These are phyloP conservation scores for Dentipellis sp. DNA, from an alignment of 768 basidiomycete species.

Conservation along the genomic window DNA sequence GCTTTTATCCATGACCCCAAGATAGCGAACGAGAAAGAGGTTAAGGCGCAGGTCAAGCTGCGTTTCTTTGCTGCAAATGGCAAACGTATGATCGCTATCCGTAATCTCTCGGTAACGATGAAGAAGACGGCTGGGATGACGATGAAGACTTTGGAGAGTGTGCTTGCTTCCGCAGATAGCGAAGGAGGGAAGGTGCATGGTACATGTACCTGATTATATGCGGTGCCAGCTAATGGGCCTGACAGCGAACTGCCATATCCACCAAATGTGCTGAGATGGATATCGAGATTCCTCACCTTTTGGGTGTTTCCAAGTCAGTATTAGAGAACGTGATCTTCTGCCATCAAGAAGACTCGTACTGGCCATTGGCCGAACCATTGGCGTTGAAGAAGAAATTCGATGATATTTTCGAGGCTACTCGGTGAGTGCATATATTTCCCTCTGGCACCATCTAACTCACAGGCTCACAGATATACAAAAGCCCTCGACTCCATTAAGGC, in stretches of 20 bases:
- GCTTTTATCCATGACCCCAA: slow-evolving; percentile 98
- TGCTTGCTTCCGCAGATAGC: slow-evolving; percentile 69
- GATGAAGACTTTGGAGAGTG: slow-evolving; percentile 97
- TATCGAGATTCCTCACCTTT: slow-evolving; percentile 80
- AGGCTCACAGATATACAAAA: slow-evolving; percentile 74
- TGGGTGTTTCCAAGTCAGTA: slow-evolving; percentile 97
- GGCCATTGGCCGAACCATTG: slow-evolving; percentile 90
- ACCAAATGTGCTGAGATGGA: slow-evolving; percentile 99
- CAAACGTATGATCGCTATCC: slow-evolving; percentile 81
- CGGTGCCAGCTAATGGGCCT: background rate
- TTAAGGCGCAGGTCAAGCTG: slow-evolving; percentile 96
- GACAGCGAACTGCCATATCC: slow-evolving; percentile 79
- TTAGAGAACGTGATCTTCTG: slow-evolving; percentile 99
- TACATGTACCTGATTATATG: background rate
- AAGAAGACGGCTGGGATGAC: slow-evolving; percentile 85
- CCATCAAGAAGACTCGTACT: slow-evolving; percentile 98
- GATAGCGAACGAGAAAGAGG: slow-evolving; percentile 99
- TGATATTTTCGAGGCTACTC: slow-evolving; percentile 98
- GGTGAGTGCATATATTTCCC: slow-evolving; percentile 33
- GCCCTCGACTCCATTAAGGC: slow-evolving; percentile 88
- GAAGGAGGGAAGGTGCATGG: slow-evolving; percentile 67
- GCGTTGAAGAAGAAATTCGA: slow-evolving; percentile 98
- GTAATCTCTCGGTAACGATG: slow-evolving; percentile 85
- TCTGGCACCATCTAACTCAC: background rate
- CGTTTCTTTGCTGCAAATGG: slow-evolving; percentile 87